Conservation (phyloP, 108 stramenopile species). For the Cyclotella baltica region DNA sequence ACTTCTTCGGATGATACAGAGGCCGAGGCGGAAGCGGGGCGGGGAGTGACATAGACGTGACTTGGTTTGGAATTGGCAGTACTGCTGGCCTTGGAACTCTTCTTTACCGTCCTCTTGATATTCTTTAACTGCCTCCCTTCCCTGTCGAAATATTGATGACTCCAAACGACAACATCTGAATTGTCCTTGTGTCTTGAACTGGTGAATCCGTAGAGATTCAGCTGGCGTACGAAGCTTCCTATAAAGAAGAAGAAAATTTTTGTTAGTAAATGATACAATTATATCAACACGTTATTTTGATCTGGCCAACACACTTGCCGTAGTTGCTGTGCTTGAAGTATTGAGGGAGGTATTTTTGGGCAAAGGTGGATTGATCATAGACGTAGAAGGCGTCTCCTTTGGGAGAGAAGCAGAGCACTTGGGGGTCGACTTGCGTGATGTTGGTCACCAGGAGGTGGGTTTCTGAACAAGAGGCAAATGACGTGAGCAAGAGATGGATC, state of each 20-base stretch:
- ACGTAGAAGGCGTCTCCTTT: conserved; percentile 16
- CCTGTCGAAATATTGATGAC: conserved; percentile 23
- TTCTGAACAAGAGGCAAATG: background rate
- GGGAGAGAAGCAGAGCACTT: conserved; percentile 8
- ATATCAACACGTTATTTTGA: too few relatives aligned
- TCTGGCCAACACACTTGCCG: too few relatives aligned
- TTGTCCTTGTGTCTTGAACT: conserved; percentile 22
- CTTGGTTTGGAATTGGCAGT: conserved; percentile 4
- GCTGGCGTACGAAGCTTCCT: conserved; percentile 66
- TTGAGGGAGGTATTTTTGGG: conserved; percentile 44
- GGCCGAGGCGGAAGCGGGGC: conserved; percentile 20
- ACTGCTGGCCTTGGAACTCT: background rate
- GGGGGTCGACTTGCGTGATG: conserved; percentile 1
- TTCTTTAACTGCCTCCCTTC: conserved; percentile 22
- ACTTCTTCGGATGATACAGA: conserved; percentile 26
- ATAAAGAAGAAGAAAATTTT: too few relatives aligned
- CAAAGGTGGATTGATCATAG: conserved; percentile 21
- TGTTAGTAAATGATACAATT: too few relatives aligned
- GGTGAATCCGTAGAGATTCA: conserved; percentile 64
- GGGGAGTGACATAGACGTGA: conserved; percentile 19
- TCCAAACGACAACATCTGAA: conserved; percentile 30
- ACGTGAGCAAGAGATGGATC: background rate
- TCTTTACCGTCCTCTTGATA: conserved; percentile 31
- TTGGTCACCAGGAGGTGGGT: conserved; percentile 20
- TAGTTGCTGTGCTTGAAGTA: conserved; percentile 69